phyloP scores from a whole-genome alignment of 2,329 filamentous ascomycete genomes.

The Colletotrichum phormii region DNA sequence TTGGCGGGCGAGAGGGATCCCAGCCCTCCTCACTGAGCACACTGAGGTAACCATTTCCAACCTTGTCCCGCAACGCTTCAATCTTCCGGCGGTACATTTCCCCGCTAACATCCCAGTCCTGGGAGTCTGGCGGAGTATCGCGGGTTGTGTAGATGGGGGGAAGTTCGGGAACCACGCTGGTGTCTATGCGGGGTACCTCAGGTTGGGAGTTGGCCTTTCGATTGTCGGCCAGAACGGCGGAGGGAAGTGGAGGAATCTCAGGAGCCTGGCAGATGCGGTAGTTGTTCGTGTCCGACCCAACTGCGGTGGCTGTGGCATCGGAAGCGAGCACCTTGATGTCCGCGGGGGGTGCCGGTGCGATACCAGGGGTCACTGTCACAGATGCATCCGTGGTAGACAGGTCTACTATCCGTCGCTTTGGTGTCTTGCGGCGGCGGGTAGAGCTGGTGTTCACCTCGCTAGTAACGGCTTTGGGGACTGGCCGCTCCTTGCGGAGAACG shows the following conservation, averaged over 20 bases:
- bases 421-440: slow-evolving; percentile 69
- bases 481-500: slow-evolving; percentile 70
- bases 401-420: slow-evolving; percentile 74
- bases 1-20: slow-evolving; percentile 56
- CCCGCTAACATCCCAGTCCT: slow-evolving; percentile 75
- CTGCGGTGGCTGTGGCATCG: slow-evolving; percentile 22
- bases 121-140: slow-evolving; percentile 47
- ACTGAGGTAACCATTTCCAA: slow-evolving; percentile 89
- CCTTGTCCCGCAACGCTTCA: slow-evolving; percentile 84
- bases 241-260: slow-evolving; percentile 49
- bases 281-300: slow-evolving; percentile 45
- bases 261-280: slow-evolving; percentile 59
- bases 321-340: slow-evolving; percentile 29
- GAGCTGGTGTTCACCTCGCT: slow-evolving; percentile 70
- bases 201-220: slow-evolving; percentile 46
- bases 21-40: slow-evolving; percentile 84
- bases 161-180: slow-evolving; percentile 48
- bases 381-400: slow-evolving; percentile 64
- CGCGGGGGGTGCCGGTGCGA: background rate
- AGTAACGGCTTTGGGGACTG: slow-evolving; percentile 61
- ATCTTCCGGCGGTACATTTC: slow-evolving; percentile 90
- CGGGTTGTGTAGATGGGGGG: slow-evolving; percentile 46
- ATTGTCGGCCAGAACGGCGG: slow-evolving; percentile 46
- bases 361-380: slow-evolving; percentile 21
- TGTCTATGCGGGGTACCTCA: slow-evolving; percentile 53